Base-by-base conservation (phyloP, 1,284 basidiomycete species). In the Malassezia equina region DNA sequence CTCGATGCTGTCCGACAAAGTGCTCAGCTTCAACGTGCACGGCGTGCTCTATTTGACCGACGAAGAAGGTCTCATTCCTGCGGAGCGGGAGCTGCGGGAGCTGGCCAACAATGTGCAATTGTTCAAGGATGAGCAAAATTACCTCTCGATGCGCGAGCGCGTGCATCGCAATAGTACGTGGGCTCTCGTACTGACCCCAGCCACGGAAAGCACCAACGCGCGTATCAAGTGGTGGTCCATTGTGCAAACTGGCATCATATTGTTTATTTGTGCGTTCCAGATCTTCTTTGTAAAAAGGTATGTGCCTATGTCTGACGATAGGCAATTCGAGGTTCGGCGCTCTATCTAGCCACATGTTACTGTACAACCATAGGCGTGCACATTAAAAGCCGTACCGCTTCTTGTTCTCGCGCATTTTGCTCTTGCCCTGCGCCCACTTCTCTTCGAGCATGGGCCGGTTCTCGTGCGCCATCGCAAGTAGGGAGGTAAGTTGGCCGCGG, bases 151-250 rank as follows among this genome's bases (percentile, higher is more conserved):
- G 40, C 81, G 94, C 42, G 94, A 99, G 77, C 82, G 83, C 52
- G 85, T 86, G 28, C 94, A 99, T 76, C 80, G 94, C 56, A 87
- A 98, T 76, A 98, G 79, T 80, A 53, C 53, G 77, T 71, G 31
- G 23, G 21, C 55, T 7, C 1, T 9, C 11, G n/a, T n/a, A 19
- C n/a, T 31, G 7, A 17, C 25, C 21, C 15, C 70, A 80, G 67
- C 77, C 4, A 76, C 77, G n/a, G 77, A 78, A 56, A 75, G 71
- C 43, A 78, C 77, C 9, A 98, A 98, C 75, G 82, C 87, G 32
- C 84, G 94, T 39, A 91, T 99, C 56, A 98, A 96, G 77, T 98
- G 89, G 89, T 99, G 94, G 94, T 93, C 89, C 11, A 84, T 98
- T 60, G 76, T 90, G 12, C 94, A 99, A 76, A 82, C 85, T 15